These are phyloP conservation scores for Russula emetica DNA, from an alignment of 768 basidiomycete genomes.

Conservation along the genomic window DNA sequence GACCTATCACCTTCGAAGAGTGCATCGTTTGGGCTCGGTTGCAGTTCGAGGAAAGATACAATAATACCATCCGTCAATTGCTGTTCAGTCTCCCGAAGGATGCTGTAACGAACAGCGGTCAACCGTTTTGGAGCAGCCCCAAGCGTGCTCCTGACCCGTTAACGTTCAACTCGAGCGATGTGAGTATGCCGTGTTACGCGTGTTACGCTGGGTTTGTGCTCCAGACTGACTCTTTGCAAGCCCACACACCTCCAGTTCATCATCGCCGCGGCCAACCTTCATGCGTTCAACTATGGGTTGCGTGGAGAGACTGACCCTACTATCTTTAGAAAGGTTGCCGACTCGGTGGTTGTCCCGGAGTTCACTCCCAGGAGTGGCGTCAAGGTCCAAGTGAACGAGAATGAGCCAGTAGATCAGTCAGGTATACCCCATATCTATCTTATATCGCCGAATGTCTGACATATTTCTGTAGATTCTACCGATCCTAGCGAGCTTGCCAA, in stretches of 20 bases:
- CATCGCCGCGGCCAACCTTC: constrained; percentile 90
- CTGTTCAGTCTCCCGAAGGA: constrained; percentile 94
- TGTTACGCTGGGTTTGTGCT: background rate
- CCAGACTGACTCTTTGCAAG: constrained; percentile 40
- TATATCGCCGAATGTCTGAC: background rate
- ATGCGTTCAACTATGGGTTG: constrained; percentile 96
- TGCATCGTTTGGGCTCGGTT: constrained; percentile 96
- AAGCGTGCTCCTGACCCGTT: constrained; percentile 95
- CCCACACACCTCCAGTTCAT: constrained; percentile 83
- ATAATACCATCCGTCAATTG: constrained; percentile 88
- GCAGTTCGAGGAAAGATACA: constrained; percentile 92
- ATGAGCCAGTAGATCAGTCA: constrained; percentile 66
- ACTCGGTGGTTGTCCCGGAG: constrained; percentile 79
- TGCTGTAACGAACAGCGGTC: constrained; percentile 82
- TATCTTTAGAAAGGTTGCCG: constrained; percentile 79
- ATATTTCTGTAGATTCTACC: constrained; percentile 13
- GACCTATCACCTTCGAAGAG: constrained; percentile 94
- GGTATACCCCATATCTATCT: constrained; percentile 31
- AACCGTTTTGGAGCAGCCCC: constrained; percentile 98
- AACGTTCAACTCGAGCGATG: constrained; percentile 80
- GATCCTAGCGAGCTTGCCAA: constrained; percentile 55
- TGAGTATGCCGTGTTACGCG: constrained; percentile 40
- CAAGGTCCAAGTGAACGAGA: constrained; percentile 90
- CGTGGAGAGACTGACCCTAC: constrained; percentile 79
- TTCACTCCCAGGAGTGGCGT: constrained; percentile 92